A percentile compares a stretch with the other conserved stretches of the same genome.
Evolutionary conservation across 148 eudicot species (phyloP).

Genomic region (Camellia japonica): DNA sequence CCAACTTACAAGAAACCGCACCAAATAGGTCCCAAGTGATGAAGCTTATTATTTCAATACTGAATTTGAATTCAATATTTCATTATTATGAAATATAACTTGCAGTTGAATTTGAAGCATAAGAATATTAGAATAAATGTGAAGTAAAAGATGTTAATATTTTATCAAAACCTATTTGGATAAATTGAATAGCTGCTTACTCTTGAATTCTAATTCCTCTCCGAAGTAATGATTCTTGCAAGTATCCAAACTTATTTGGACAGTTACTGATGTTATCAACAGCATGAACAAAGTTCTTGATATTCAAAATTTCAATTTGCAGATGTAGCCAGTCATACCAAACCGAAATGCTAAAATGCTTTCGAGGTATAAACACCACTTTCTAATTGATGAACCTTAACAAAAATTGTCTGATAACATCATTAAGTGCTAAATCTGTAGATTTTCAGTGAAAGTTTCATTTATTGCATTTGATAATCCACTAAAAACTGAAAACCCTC

Average conservation of each 20-base stretch:
- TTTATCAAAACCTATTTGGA: no score
- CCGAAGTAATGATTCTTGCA: not conserved
- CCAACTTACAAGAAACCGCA: no score
- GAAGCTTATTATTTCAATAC: not conserved
- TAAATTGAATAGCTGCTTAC: no score
- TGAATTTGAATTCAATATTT: not conserved
- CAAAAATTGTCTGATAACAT: not conserved
- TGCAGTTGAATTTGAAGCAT: not conserved
- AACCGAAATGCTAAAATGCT: not conserved
- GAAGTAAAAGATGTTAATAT: no score
- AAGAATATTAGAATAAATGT: not conserved
- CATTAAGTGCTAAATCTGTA: not conserved
- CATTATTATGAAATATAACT: not conserved
- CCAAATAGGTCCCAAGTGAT: not conserved
- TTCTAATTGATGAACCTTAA: not conserved
- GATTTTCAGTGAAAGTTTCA: not conserved
- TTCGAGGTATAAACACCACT: not conserved
- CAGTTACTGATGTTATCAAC: not conserved
- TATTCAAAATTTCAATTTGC: not conserved
- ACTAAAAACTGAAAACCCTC: not conserved
- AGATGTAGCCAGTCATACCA: not conserved
- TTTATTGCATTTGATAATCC: not conserved
- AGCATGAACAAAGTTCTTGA: not conserved
- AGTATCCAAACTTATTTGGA: not conserved
- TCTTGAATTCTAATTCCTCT: not conserved